Conservation (phyloP, 805 yeast species). For the Lipomyces kockii region DNA sequence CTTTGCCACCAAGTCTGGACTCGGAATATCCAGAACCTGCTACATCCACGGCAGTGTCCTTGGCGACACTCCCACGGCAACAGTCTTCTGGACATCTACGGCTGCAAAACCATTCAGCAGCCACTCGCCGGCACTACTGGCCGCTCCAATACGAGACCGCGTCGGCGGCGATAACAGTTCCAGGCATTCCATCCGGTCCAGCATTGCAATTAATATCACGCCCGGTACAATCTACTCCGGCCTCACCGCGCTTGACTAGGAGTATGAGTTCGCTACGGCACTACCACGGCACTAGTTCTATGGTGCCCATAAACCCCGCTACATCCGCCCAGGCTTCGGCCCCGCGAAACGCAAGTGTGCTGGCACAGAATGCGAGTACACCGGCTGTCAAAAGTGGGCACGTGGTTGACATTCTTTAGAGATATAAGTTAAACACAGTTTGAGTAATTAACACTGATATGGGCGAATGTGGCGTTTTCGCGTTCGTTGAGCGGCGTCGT, state of each 20-base stretch:
- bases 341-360: not conserved
- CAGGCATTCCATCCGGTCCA: slow-evolving; percentile 1
- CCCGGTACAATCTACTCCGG: not conserved
- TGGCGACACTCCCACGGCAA: slow-evolving; percentile 5
- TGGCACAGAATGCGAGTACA: not conserved
- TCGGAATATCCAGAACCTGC: slow-evolving; percentile 7
- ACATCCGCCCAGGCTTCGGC: not conserved
- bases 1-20: slow-evolving; percentile 26
- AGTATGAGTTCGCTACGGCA: slow-evolving; percentile 1
- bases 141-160: slow-evolving; percentile 18
- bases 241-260: not conserved
- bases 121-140: slow-evolving; percentile 13
- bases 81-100: not conserved
- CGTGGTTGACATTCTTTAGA: slow-evolving; percentile 2
- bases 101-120: not conserved
- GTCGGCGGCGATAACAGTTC: not conserved
- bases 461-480: not conserved
- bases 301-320: not conserved
- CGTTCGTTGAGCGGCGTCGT: not conserved
- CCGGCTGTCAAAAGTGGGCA: slow-evolving; percentile 4
- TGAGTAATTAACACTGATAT: not conserved
- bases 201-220: not conserved
- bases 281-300: not conserved
- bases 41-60: not conserved
- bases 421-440: not conserved